phyloP scores from a whole-genome alignment of 768 basidiomycete genomes.

The Phlegmacium glaucopus region DNA sequence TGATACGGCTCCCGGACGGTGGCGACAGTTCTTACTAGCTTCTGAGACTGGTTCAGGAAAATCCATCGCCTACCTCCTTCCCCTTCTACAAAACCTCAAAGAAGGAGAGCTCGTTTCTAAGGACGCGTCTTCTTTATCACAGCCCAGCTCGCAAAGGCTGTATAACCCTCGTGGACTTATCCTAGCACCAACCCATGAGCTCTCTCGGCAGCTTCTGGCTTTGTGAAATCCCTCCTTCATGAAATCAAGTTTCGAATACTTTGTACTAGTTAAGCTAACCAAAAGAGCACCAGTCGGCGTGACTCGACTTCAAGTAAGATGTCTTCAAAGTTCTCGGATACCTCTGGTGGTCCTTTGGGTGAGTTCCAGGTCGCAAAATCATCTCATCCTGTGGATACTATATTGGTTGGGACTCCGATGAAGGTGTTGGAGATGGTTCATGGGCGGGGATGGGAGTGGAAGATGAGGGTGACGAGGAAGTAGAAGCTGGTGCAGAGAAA shows the following conservation, averaged over 20 bases:
- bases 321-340: slow-evolving; percentile 30
- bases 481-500: slow-evolving; percentile 18
- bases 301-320: slow-evolving; percentile 49
- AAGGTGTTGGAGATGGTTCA: slow-evolving; percentile 61
- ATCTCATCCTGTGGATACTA: slow-evolving; percentile 41
- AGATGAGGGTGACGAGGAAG: slow-evolving; percentile 13
- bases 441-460: slow-evolving; percentile 52
- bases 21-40: slow-evolving; percentile 65
- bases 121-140: slow-evolving; percentile 10
- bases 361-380: slow-evolving; percentile 13
- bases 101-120: no score
- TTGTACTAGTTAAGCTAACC: slow-evolving; percentile 65
- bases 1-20: slow-evolving; percentile 12
- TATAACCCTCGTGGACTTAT: slow-evolving; percentile 75
- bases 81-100: slow-evolving; percentile 78
- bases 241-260: slow-evolving; percentile 70
- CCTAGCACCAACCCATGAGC: slow-evolving; percentile 87
- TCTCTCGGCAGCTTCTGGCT: slow-evolving; percentile 76
- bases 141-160: slow-evolving; percentile 8
- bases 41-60: slow-evolving; percentile 91
- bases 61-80: slow-evolving; percentile 86
- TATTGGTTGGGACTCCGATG: slow-evolving; percentile 66
- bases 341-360: slow-evolving; percentile 6
- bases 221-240: slow-evolving; percentile 75
- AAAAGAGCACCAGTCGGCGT: slow-evolving; percentile 23